Evolutionary conservation across 78 protist species (phyloP).

Genomic region (Dictyostelium firmibasis): DNA sequence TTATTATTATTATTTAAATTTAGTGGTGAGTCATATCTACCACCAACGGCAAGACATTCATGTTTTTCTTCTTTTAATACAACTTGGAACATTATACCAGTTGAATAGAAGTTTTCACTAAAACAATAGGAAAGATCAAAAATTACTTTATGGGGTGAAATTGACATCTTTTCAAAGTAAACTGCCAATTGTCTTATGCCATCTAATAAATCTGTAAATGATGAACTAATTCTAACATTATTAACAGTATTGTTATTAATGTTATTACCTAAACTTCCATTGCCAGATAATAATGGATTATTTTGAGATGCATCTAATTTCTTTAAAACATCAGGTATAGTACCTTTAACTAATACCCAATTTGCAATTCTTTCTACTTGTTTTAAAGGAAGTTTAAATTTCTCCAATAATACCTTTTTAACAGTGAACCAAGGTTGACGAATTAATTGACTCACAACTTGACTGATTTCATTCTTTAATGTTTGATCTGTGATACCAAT

Average conservation of each 20-base stretch:
- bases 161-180: conserved; percentile 20
- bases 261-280: background rate
- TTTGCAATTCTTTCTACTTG: conserved; percentile 61
- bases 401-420: conserved; percentile 40
- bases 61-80: conserved; percentile 21
- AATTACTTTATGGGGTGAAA: background rate
- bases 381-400: conserved; percentile 21
- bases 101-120: conserved; percentile 31
- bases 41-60: conserved; percentile 62
- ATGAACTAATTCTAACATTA: conserved; percentile 17
- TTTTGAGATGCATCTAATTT: background rate
- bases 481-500: conserved; percentile 39
- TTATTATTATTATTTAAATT: background rate
- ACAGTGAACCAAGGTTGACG: conserved; percentile 50
- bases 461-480: conserved; percentile 8
- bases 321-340: conserved; percentile 16
- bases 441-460: conserved; percentile 11
- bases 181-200: conserved; percentile 2
- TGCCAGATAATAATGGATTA: background rate
- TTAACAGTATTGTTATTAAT: background rate
- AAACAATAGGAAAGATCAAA: conserved; percentile 51
- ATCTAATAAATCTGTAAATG: conserved; percentile 28
- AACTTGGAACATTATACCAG: conserved; percentile 38
- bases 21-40: conserved; percentile 19
- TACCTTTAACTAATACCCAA: conserved; percentile 54